Evolutionary conservation across 164 flowering plant species (phyloP), one percentile per base, ranked within the genome.

Genomic region (Macadamia integrifolia): DNA sequence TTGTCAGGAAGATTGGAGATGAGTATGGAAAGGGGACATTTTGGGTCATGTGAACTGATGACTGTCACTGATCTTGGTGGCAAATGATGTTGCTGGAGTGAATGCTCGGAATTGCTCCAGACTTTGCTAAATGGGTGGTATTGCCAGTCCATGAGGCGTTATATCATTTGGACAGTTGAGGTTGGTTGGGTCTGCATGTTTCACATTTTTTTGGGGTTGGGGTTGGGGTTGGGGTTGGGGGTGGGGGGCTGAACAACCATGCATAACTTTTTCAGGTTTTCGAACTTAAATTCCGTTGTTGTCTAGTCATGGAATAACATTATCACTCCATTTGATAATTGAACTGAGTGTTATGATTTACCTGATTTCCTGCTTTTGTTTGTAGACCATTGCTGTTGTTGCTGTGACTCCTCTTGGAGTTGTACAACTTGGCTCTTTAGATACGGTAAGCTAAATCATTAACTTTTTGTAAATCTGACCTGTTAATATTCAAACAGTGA

Each of bases 391-490:
- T 75, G 83, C 78, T 71, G 81, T 85, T 69, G 85, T 84, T 49
- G 82, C 92, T 76, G 90, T 85, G 65, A 80, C 78, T 70, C 97
- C 97, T 32, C 80, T 77, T 76, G 93, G 93, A 68, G 97, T 88
- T 74, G 79, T 90, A 57, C 92, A 88, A 75, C 92, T 88, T 71
- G 97, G 93, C 56, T 88, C 97, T 64, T 56, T 87, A 12, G 75
- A 85, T 68, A 78, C 76, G 67, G 97, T 88, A 80, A 81, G 84
- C 61, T 12, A 67, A 61, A 13, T 53, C 15, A 2, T 13, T 53
- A 14, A 11, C 8, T 65, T 48, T 53, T 64, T 63, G 56, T 28
- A 48, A 9, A n/a, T 63, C 48, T 23, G 17, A 23, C 9, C 4
- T 46, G 3, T 7, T 40, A 1, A 23, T 48, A 1, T 49, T 46